These are phyloP conservation scores for Ceratocystis albifundus DNA, from an alignment of 2,329 filamentous ascomycete genomes.

Conservation along the genomic window DNA sequence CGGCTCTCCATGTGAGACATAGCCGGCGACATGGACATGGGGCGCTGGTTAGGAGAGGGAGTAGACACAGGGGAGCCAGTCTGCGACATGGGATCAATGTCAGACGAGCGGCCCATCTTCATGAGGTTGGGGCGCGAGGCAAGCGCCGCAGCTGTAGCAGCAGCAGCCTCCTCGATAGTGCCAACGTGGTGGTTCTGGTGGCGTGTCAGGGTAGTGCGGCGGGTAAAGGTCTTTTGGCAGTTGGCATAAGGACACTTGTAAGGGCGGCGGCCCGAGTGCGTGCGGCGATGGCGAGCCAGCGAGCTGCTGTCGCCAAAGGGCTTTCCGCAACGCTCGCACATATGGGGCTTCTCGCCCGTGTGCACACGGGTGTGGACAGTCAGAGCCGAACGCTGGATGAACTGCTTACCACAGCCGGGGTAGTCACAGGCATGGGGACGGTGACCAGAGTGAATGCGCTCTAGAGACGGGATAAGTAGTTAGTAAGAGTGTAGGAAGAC, in stretches of 20 bases:
- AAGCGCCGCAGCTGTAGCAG: conserved; percentile 74
- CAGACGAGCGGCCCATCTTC: conserved; percentile 43
- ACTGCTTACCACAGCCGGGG: conserved; percentile 81
- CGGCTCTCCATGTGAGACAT: conserved; percentile 39
- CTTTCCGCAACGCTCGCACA: conserved; percentile 96
- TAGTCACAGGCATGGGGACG: conserved; percentile 88
- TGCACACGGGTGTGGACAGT: conserved; percentile 94
- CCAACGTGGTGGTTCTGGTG: conserved; percentile 95
- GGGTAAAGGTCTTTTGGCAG: conserved; percentile 96
- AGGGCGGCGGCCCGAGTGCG: conserved; percentile 87
- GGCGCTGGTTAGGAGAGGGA: conserved; percentile 69
- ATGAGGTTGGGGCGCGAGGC: conserved; percentile 41
- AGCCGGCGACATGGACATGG: conserved; percentile 67
- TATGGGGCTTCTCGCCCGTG: conserved; percentile 95
- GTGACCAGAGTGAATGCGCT: conserved; percentile 87
- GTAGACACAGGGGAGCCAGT: conserved; percentile 66
- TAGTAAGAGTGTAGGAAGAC: conserved; percentile 24
- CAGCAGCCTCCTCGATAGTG: conserved; percentile 85
- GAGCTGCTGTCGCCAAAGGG: conserved; percentile 95
- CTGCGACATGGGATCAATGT: conserved; percentile 59
- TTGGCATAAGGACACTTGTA: conserved; percentile 97
- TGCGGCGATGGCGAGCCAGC: conserved; percentile 80
- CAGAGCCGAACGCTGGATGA: conserved; percentile 90
- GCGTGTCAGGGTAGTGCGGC: conserved; percentile 83
- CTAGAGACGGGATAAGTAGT: conserved; percentile 41